Conservation (phyloP, 2,329 filamentous ascomycete species). For the Fusarium verrucosum region DNA sequence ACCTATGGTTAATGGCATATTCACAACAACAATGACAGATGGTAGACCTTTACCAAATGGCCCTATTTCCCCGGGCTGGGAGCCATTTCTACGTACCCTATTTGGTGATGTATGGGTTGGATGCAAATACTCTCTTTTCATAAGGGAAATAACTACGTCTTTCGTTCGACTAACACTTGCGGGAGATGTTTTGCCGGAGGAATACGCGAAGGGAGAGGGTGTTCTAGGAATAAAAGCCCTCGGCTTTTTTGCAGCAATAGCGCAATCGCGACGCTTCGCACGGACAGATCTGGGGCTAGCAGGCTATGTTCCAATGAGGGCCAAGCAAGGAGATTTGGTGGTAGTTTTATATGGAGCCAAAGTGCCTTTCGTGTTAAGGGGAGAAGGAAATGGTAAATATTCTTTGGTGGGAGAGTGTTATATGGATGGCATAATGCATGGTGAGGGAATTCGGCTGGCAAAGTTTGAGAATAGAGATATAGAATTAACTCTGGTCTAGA, state of each 20-base stretch:
- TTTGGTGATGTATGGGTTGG: rapidly evolving
- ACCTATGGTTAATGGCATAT: rapidly evolving
- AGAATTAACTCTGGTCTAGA: neutral
- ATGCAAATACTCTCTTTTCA: rapidly evolving
- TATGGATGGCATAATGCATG: neutral
- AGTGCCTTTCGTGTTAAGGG: neutral
- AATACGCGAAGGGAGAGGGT: rapidly evolving
- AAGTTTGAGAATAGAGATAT: neutral
- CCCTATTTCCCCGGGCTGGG: rapidly evolving
- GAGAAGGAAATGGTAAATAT: neutral
- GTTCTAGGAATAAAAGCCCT: neutral
- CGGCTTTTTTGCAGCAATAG: neutral
- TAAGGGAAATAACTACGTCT: rapidly evolving
- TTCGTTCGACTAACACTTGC: neutral
- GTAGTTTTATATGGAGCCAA: neutral
- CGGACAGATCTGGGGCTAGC: neutral
- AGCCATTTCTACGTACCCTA: rapidly evolving
- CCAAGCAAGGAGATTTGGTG: neutral
- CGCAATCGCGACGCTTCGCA: neutral
- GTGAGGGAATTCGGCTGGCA: neutral
- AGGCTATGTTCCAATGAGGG: neutral
- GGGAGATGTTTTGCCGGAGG: rapidly evolving
- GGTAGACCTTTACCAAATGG: neutral
- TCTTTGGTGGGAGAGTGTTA: neutral
- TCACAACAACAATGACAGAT: neutral